Conservation (phyloP, 805 yeast species). For the Candida insectalens region DNA sequence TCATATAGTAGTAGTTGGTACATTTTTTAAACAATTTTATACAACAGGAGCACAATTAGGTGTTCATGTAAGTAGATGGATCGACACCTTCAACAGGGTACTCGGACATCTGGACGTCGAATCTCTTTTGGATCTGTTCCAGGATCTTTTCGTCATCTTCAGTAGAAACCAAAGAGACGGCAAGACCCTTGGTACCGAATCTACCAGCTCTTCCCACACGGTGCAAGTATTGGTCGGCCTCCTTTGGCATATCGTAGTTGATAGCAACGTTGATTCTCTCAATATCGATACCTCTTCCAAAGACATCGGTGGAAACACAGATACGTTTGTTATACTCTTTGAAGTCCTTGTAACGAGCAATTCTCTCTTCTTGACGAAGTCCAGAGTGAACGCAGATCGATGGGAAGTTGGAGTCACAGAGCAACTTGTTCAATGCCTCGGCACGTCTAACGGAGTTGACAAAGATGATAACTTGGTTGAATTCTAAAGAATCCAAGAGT, state of each 20-base stretch:
- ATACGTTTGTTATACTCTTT: slow-evolving; percentile 98
- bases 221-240: slow-evolving; percentile 97
- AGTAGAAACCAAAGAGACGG: slow-evolving; percentile 79
- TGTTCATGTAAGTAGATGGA: slow-evolving; percentile 96
- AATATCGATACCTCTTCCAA: slow-evolving; percentile 98
- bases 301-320: slow-evolving; percentile 96
- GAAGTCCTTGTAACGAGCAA: slow-evolving; percentile 89
- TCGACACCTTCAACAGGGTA: slow-evolving; percentile 98
- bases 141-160: slow-evolving; percentile 85
- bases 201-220: slow-evolving; percentile 99
- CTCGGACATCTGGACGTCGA: slow-evolving; percentile 89
- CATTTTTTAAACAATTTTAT: neutral
- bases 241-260: slow-evolving; percentile 92
- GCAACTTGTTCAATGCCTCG: slow-evolving; percentile 76
- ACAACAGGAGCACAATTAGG: slow-evolving; percentile 29
- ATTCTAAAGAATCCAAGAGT: slow-evolving; percentile 85
- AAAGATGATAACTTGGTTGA: slow-evolving; percentile 95
- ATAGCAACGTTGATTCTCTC: slow-evolving; percentile 97
- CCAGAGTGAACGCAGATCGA: slow-evolving; percentile 95
- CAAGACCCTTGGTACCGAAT: slow-evolving; percentile 98
- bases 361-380: slow-evolving; percentile 95
- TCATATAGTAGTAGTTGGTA: neutral
- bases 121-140: slow-evolving; percentile 90
- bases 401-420: slow-evolving; percentile 92
- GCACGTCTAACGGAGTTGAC: slow-evolving; percentile 91